phyloP scores from a whole-genome alignment of 805 yeast species.

The Saturnispora sekii region DNA sequence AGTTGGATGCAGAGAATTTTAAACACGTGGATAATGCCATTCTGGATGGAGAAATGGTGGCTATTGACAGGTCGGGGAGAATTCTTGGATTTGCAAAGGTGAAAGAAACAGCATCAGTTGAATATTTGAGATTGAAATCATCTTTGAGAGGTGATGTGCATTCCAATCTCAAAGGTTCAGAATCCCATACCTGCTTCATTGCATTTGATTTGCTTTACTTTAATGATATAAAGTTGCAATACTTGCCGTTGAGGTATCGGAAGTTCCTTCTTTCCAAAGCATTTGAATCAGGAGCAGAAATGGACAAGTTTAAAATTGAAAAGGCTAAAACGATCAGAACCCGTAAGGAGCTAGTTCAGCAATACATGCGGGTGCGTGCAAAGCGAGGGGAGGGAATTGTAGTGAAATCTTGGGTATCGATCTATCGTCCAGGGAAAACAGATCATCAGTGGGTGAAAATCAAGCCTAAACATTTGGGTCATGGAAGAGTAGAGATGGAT shows the following conservation, averaged over 20 bases:
- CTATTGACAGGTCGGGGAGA: constrained; percentile 50
- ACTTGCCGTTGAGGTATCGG: constrained; percentile 2
- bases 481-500: constrained; percentile 82
- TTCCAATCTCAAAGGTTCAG: not conserved
- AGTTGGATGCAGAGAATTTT: constrained; percentile 26
- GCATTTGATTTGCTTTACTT: constrained; percentile 66
- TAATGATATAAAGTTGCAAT: constrained; percentile 29
- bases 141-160: not conserved
- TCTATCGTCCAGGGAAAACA: constrained; percentile 53
- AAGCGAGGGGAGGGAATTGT: constrained; percentile 75
- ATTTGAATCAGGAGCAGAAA: not conserved
- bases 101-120: constrained; percentile 46
- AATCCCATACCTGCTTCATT: constrained; percentile 29
- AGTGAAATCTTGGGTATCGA: constrained; percentile 51
- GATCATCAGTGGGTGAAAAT: constrained; percentile 71
- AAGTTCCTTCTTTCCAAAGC: not conserved
- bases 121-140: not conserved
- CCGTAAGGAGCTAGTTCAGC: not conserved
- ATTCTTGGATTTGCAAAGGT: constrained; percentile 71
- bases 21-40: constrained; percentile 29
- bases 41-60: constrained; percentile 91
- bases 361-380: constrained; percentile 31
- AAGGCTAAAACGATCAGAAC: not conserved
- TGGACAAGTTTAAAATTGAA: not conserved
- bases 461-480: constrained; percentile 83